Base-by-base conservation (phyloP, 306 rosid genomes). In the Quercus agrifolia region DNA sequence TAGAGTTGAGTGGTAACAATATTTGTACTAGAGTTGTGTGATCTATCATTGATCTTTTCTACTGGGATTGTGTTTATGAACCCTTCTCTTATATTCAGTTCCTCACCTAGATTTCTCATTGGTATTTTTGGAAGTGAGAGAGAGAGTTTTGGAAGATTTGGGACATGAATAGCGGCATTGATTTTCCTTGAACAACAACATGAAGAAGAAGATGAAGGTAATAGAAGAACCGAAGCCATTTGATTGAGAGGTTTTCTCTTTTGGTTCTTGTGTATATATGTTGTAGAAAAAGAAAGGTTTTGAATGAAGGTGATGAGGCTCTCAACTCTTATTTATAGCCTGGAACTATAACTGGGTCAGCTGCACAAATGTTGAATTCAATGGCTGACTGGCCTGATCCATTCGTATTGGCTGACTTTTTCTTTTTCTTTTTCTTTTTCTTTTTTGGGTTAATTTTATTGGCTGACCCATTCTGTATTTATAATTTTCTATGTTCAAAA, bases 1-100 rank as follows among this genome's bases (percentile, higher is more conserved):
- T 88, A 85, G 55, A 90, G 90, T 78, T 89, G 77, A 27, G 78
- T 5, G 2, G 56, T 46, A 1, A 63, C 54, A n/a, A 58, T 31
- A n/a, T 38, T 38, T 38, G 66, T 31, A 17, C 71, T 11, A 31
- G 75, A 56, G 5, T 52, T 38, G 14, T n/a, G 35, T 20, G 57
- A 12, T 21, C 49, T 69, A 20, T 86, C 74, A 13, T 62, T 28
- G 35, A 61, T 23, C 2, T 78, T 31, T 6, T 63, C 70, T 51
- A 80, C 27, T 70, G 85, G 63, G 56, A 69, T 63, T 70, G 85
- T 75, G 71, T 77, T 68, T 70, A 30, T 70, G 83, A 38, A 38
- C 10, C 10, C 44, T 0, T 38, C 44, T 38, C 44, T 38, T 38
- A 0, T 38, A 6, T 38, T 38, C 44, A 38, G 44, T 38, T 38